Conservation (phyloP, 352 stramenopile genomes). For the Pythium brachiatum region DNA sequence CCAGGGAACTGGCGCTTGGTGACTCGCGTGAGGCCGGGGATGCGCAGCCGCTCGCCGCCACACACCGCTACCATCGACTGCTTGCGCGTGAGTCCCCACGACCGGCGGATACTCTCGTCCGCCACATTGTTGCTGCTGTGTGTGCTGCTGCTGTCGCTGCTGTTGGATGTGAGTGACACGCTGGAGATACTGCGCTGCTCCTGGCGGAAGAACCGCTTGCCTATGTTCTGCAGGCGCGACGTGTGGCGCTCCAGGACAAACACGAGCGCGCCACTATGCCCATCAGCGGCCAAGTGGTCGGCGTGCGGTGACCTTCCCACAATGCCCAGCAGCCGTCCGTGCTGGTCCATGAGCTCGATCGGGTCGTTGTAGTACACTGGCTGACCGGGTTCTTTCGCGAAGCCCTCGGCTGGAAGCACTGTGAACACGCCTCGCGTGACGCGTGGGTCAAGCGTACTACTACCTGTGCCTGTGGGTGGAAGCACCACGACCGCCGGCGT, state of each 20-base stretch:
- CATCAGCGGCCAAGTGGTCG: constrained; percentile 33
- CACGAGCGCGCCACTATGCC: constrained; percentile 33
- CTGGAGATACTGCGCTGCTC: neutral
- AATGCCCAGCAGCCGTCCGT: constrained; percentile 33
- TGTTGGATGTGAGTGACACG: neutral
- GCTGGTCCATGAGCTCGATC: constrained; percentile 34
- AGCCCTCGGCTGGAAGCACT: constrained; percentile 35
- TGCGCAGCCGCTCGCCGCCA: constrained; percentile 31
- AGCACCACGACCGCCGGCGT: constrained; percentile 30
- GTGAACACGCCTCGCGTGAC: constrained; percentile 32
- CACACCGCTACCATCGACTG: constrained; percentile 32
- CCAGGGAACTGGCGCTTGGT: constrained; percentile 30
- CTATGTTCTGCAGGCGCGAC: neutral
- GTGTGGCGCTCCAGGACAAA: constrained; percentile 33
- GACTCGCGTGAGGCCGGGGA: constrained; percentile 27
- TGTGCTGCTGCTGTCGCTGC: neutral
- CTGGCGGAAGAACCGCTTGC: constrained; percentile 8
- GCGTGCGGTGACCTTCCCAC: constrained; percentile 23
- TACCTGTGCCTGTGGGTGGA: constrained; percentile 7
- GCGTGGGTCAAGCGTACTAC: neutral
- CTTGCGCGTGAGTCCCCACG: neutral
- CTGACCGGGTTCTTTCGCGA: constrained; percentile 35
- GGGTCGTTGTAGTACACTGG: constrained; percentile 45
- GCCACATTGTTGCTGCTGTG: neutral
- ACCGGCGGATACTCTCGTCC: neutral